Evolutionary conservation across 306 rosid genomes (phyloP).

Genomic region (Cucumis sativus): Cucumber_9930_V3 NC_026655.2:1484501-1485000

Average conservation of each 20-base stretch:
- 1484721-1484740: constrained; percentile 5
- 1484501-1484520: neutral
- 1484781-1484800: too few relatives aligned
- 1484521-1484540: neutral
- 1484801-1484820: neutral
- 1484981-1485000: neutral
- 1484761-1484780: too few relatives aligned
- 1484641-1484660: neutral
- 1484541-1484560: neutral
- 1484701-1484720: neutral
- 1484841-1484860: neutral
- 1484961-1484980: too few relatives aligned
- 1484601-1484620: neutral
- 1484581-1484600: neutral
- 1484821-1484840: neutral
- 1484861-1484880: neutral
- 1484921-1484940: too few relatives aligned
- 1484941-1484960: too few relatives aligned
- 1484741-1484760: neutral
- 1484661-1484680: neutral
- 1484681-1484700: neutral
- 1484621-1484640: neutral
- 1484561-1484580: neutral
- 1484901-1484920: neutral
- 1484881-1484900: neutral